Evolutionary conservation across 176 grass and related monocot species (phyloP).

Genomic region (Aegilops longissima): DNA sequence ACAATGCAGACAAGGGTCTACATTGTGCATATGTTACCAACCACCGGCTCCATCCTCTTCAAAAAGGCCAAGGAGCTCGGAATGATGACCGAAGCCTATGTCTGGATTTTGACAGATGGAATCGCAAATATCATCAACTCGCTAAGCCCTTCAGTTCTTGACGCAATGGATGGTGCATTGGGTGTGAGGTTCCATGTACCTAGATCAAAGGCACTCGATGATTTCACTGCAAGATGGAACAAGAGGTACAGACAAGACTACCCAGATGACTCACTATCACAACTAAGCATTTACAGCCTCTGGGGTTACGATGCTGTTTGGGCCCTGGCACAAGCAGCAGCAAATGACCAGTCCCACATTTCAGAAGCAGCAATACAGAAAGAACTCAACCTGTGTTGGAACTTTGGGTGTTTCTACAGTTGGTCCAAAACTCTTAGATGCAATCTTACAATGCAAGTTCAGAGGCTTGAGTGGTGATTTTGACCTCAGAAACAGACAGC

Average conservation of each 20-base stretch:
- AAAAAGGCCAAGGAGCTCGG: conserved; percentile 32
- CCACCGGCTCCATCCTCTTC: conserved; percentile 38
- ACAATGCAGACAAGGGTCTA: conserved; percentile 56
- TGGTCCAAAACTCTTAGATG: conserved; percentile 35
- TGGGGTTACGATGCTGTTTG: conserved; percentile 62
- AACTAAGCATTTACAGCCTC: conserved; percentile 30
- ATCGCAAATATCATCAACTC: conserved; percentile 44
- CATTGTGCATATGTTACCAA: conserved; percentile 47
- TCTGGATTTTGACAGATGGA: conserved; percentile 59
- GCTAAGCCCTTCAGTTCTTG: conserved; percentile 24
- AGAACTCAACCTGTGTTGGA: conserved; percentile 12
- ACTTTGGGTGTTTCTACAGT: conserved; percentile 26
- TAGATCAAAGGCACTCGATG: conserved; percentile 5
- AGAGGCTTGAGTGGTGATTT: conserved; percentile 47
- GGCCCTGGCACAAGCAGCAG: conserved; percentile 57
- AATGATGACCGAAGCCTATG: conserved; percentile 57
- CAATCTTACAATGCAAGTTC: conserved; percentile 37
- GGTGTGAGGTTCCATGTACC: conserved; percentile 41
- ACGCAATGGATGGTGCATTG: conserved; percentile 45
- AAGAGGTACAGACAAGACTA: conserved; percentile 30
- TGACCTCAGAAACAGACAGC: conserved; percentile 35
- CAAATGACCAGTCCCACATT: not conserved
- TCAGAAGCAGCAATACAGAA: not conserved
- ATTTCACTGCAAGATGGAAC: conserved; percentile 51
- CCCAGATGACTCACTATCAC: not conserved